Percentiles rank a stretch among this genome's conserved stretches.
These are phyloP conservation scores for Amaranthus cruentus DNA, from an alignment of 148 eudicot species.

Conservation along the genomic window DNA sequence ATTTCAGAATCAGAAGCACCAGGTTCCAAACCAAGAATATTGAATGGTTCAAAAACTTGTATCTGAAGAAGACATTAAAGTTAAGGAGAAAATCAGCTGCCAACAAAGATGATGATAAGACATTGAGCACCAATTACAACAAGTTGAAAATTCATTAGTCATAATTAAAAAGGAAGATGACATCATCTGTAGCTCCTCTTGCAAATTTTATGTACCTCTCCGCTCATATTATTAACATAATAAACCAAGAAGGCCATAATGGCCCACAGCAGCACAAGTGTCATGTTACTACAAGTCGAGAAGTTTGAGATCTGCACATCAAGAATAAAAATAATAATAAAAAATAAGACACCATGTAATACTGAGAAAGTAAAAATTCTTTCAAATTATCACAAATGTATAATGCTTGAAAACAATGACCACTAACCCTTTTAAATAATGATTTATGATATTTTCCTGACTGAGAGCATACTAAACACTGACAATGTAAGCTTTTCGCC, in stretches of 20 bases:
- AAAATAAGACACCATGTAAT: not conserved
- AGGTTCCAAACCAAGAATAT: conserved; percentile 64
- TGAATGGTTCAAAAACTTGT: conserved; percentile 83
- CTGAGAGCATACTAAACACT: conserved; percentile 58
- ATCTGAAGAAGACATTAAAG: conserved; percentile 31
- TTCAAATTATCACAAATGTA: not conserved
- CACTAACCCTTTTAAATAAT: conserved; percentile 50
- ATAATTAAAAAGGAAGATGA: not conserved
- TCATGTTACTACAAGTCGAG: conserved; percentile 72
- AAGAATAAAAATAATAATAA: not conserved
- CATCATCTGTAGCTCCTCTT: not conserved
- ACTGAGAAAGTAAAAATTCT: not conserved
- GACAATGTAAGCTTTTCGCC: conserved; percentile 57
- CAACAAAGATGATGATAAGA: not conserved
- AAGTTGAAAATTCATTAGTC: not conserved
- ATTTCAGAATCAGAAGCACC: conserved; percentile 66
- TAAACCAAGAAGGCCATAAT: conserved; percentile 63
- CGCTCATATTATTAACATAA: conserved; percentile 63
- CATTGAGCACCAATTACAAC: not conserved
- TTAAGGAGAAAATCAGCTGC: not conserved
- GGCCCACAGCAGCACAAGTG: conserved; percentile 78
- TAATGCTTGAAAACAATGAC: not conserved
- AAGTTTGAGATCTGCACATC: conserved; percentile 58
- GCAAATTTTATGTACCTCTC: conserved; percentile 49
- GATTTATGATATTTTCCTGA: conserved; percentile 90